phyloP scores from a whole-genome alignment of 768 basidiomycete genomes.

The Tylopilus intermedius region DNA sequence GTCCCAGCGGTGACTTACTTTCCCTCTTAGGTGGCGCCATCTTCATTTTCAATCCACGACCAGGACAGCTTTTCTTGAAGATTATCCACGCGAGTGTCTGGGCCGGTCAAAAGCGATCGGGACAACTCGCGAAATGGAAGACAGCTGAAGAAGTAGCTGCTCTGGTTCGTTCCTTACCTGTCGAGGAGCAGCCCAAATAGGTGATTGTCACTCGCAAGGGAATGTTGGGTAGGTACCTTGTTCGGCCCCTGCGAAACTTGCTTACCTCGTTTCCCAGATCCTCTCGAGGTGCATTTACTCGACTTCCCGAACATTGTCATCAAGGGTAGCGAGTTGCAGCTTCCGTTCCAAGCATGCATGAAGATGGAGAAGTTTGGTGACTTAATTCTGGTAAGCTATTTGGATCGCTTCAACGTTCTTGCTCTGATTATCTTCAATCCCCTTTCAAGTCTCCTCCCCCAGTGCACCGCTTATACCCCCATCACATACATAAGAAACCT shows the following conservation, averaged over 20 bases:
- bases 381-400: slow-evolving; percentile 66
- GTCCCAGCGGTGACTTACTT: background rate
- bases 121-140: slow-evolving; percentile 99
- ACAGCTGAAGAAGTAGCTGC: slow-evolving; percentile 99
- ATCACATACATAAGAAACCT: no score
- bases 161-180: slow-evolving; percentile 93
- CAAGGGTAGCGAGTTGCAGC: slow-evolving; percentile 95
- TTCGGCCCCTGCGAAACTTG: background rate
- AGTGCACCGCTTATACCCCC: no score
- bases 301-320: slow-evolving; percentile 99
- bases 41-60: slow-evolving; percentile 99
- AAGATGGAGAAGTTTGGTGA: slow-evolving; percentile 99
- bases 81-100: slow-evolving; percentile 99
- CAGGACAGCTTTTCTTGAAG: slow-evolving; percentile 97
- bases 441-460: no score
- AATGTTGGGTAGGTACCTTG: slow-evolving; percentile 75
- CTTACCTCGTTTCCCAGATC: slow-evolving; percentile 47
- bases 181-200: slow-evolving; percentile 99
- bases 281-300: slow-evolving; percentile 95
- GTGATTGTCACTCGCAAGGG: slow-evolving; percentile 99
- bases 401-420: background rate
- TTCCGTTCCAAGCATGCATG: slow-evolving; percentile 99
- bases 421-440: no score
- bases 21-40: slow-evolving; percentile 72
- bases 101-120: slow-evolving; percentile 99